Evolutionary conservation across 768 basidiomycete species (phyloP), one percentile per base, ranked within the genome.

Genomic region (Termitomyces sp.): DNA sequence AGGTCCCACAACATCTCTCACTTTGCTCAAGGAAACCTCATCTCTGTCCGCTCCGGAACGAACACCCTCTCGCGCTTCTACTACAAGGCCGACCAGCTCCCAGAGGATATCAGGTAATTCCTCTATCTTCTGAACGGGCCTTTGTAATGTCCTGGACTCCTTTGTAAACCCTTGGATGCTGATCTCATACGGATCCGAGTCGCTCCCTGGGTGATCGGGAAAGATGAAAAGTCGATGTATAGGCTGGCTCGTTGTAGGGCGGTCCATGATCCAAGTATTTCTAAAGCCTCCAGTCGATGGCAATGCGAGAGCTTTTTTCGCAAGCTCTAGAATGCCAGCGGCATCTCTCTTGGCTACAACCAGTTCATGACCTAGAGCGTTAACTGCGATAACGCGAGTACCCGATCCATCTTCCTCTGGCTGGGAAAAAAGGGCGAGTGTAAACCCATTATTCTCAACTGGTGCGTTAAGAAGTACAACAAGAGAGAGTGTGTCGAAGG

Each of bases 111-210:
- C 54, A 2, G 74, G 73, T 31, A 76, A 54, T 54, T 65, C 60
- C 5, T 45, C 54, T n/a, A 63, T 60, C 1, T 58, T 66, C 16
- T 60, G 65, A 23, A 71, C 68, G 3, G 67, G 63, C 11, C 51
- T 50, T 60, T 64, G 62, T 54, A 76, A 50, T 50, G 59, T 61
- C 54, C 56, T 69, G 46, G 52, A 59, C 25, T 57, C 58, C 50
- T 70, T 68, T 39, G 67, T 64, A 55, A 69, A 74, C 13, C 73
- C 73, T 43, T 70, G 67, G 12, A 76, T 68, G 27, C 72, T 67
- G 12, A 68, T 66, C 59, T 73, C 66, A 40, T 58, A 55, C 35
- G 60, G 62, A 46, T 64, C 61, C 35, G 60, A 61, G 48, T 64
- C 61, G 3, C 49, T 52, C 3, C 55, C 56, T 29, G 63, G 52